phyloP scores from a whole-genome alignment of 768 basidiomycete species.

The Trametes cingulata region DNA sequence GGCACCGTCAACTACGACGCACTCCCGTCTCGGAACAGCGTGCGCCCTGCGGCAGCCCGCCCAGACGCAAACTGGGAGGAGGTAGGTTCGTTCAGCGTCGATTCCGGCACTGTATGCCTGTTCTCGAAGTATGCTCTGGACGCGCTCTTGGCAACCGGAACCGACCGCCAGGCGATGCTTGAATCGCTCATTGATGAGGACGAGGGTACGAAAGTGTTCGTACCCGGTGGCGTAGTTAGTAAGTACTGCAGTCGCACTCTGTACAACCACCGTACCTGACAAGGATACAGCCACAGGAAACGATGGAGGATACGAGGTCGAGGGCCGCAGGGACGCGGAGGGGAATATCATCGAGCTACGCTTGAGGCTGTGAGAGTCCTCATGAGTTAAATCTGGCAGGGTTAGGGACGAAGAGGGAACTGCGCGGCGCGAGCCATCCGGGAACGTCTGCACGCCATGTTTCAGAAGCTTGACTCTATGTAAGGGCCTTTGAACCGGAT shows the following conservation, averaged over 20 bases:
- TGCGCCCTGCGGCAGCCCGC: not conserved
- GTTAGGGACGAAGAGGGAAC: no score
- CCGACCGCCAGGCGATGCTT: not conserved
- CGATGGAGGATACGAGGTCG: not conserved
- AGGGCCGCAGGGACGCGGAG: not conserved
- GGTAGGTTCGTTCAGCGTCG: not conserved
- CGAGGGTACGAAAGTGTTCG: not conserved
- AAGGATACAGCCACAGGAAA: not conserved
- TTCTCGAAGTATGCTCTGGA: conserved; percentile 1
- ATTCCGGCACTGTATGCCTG: not conserved
- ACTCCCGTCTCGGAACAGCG: not conserved
- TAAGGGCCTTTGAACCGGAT: no score
- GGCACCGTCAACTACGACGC: conserved; percentile 1
- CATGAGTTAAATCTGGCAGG: no score
- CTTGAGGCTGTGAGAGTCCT: not conserved
- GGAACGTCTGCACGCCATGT: no score
- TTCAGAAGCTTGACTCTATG: no score
- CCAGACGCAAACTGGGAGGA: not conserved
- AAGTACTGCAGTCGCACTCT: not conserved
- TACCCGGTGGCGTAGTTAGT: not conserved
- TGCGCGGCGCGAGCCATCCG: no score
- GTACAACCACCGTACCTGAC: not conserved
- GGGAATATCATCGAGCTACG: not conserved
- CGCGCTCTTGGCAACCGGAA: not conserved
- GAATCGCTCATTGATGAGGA: not conserved